A percentile compares a stretch with the other conserved stretches of the same genome.
Conservation (phyloP, 164 flowering plant genomes). For the Berberis thunbergii region DNA sequence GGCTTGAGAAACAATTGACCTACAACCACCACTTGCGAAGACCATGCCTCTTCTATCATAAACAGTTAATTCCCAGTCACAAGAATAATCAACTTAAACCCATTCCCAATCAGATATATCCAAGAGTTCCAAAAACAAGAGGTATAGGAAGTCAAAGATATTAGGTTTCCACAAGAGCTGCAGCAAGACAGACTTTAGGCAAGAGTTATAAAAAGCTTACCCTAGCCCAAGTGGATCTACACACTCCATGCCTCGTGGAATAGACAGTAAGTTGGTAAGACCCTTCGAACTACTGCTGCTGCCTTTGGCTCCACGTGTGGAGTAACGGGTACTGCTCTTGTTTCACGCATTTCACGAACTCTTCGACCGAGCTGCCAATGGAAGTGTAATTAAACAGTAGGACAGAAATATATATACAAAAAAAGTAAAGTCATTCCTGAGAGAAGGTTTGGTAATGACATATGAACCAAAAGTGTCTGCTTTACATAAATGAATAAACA, state of each 20-base stretch:
- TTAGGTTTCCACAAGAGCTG: neutral
- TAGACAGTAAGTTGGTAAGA: conserved; percentile 59
- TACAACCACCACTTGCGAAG: too few species aligned
- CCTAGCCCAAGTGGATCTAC: conserved; percentile 96
- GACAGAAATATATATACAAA: too few species aligned
- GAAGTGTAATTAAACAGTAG: conserved; percentile 2
- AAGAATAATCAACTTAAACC: neutral
- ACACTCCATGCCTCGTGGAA: conserved; percentile 95
- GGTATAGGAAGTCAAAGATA: neutral
- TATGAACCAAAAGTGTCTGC: too few species aligned
- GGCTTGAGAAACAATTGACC: too few species aligned
- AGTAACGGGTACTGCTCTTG: conserved; percentile 56
- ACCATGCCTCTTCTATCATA: too few species aligned
- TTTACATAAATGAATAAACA: too few species aligned
- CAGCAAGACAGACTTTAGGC: neutral
- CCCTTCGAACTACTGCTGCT: conserved; percentile 38
- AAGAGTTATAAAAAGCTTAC: conserved; percentile 27
- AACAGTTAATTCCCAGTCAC: neutral
- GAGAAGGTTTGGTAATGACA: too few species aligned
- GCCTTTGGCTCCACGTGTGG: conserved; percentile 49
- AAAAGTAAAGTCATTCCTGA: too few species aligned
- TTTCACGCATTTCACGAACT: conserved; percentile 96
- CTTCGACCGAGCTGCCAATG: conserved; percentile 72
- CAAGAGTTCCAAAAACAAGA: neutral
- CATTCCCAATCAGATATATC: neutral